Evolutionary conservation across 306 rosid genomes (phyloP).

Genomic region (Rosa lucieae): DNA sequence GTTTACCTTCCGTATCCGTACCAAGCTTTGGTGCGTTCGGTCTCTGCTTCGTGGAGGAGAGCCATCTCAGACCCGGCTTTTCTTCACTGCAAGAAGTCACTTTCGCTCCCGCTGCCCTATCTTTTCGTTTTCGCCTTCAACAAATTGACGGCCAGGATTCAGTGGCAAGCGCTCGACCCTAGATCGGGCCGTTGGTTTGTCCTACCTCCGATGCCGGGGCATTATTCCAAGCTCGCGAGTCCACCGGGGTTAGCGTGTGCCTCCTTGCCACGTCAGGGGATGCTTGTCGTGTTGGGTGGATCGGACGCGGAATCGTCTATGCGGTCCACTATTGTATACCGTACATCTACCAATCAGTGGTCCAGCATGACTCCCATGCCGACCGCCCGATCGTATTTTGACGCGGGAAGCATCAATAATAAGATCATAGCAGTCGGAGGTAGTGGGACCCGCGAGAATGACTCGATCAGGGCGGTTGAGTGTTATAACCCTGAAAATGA

Average conservation of each 20-base stretch:
- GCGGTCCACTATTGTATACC: slow-evolving; percentile 30
- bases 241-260: slow-evolving; percentile 34
- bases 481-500: slow-evolving; percentile 47
- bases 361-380: slow-evolving; percentile 15
- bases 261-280: slow-evolving; percentile 52
- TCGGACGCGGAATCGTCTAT: slow-evolving; percentile 23
- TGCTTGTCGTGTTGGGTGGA: slow-evolving; percentile 45
- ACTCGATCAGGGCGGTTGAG: background rate
- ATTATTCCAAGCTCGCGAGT: background rate
- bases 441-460: background rate
- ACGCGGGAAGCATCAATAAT: slow-evolving; percentile 36
- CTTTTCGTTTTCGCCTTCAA: slow-evolving; percentile 50
- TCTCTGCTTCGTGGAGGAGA: slow-evolving; percentile 63
- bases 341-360: slow-evolving; percentile 54
- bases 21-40: slow-evolving; percentile 51
- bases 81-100: slow-evolving; percentile 25
- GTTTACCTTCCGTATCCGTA: slow-evolving; percentile 66
- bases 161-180: slow-evolving; percentile 66
- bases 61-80: slow-evolving; percentile 42
- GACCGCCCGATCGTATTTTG: slow-evolving; percentile 17
- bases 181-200: slow-evolving; percentile 61
- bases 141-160: slow-evolving; percentile 39
- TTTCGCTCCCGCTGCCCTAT: slow-evolving; percentile 38
- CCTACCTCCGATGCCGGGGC: slow-evolving; percentile 46
- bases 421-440: slow-evolving; percentile 43